Conservation (phyloP, 2,329 filamentous ascomycete species). For the Beauveria varroae region DNA sequence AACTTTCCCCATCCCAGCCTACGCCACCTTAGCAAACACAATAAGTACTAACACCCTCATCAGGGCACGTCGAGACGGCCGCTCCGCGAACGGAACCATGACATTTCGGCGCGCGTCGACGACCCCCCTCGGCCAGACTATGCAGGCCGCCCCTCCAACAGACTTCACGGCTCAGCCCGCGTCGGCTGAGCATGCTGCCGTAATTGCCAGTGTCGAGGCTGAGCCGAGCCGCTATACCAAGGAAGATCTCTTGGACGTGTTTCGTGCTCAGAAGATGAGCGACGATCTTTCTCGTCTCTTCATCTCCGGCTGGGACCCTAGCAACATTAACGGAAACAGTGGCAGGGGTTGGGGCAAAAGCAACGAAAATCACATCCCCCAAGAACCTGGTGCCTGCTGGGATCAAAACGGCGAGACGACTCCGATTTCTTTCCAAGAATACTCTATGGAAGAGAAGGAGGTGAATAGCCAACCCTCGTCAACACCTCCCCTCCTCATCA, state of each 20-base stretch:
- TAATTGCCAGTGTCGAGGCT: conserved; percentile 24
- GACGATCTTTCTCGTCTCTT: conserved; percentile 58
- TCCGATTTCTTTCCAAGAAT: conserved; percentile 65
- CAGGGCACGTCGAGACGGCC: conserved; percentile 52
- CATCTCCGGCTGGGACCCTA: conserved; percentile 71
- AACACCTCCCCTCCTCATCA: not conserved
- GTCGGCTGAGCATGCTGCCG: conserved; percentile 27
- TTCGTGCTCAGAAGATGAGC: conserved; percentile 42
- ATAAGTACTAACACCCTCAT: conserved; percentile 10
- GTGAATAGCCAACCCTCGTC: conserved; percentile 28
- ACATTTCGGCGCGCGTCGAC: conserved; percentile 59
- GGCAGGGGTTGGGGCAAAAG: conserved; percentile 69
- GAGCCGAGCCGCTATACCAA: conserved; percentile 62
- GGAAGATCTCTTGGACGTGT: conserved; percentile 72
- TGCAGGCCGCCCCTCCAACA: conserved; percentile 28
- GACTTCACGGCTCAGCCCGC: conserved; percentile 34
- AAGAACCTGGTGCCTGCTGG: conserved; percentile 92
- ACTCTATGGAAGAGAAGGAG: conserved; percentile 56
- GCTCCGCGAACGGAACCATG: conserved; percentile 53
- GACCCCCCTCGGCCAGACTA: conserved; percentile 40
- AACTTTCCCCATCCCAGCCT: not conserved
- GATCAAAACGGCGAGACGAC: conserved; percentile 61
- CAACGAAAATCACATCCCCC: conserved; percentile 63
- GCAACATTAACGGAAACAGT: conserved; percentile 56
- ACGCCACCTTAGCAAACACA: not conserved